Evolutionary conservation across 106 monocot genomes (phyloP).

Genomic region (Ottelia alismoides): DNA sequence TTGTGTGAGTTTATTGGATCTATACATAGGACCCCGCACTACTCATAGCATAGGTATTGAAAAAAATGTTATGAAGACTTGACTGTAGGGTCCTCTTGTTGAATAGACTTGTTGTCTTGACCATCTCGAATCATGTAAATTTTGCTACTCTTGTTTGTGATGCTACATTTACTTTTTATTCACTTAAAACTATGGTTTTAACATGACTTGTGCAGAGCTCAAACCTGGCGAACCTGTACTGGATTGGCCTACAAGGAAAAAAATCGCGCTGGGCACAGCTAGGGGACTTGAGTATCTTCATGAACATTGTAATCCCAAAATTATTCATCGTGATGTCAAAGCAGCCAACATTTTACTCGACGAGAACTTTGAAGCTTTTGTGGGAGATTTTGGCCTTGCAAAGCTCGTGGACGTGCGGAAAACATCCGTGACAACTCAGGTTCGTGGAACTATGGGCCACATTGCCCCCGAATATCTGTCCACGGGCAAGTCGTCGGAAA

Average conservation of each 20-base stretch:
- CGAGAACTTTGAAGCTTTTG: conserved; percentile 22
- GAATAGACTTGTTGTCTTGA: too few species aligned
- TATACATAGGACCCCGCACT: too few species aligned
- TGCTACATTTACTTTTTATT: too few species aligned
- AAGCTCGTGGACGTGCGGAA: conserved; percentile 16
- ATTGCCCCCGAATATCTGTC: conserved; percentile 24
- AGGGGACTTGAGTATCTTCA: conserved; percentile 88
- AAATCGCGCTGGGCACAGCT: conserved; percentile 77
- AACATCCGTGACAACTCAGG: conserved; percentile 21
- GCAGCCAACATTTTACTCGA: conserved; percentile 19
- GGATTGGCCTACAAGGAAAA: conserved; percentile 68
- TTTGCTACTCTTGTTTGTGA: too few species aligned
- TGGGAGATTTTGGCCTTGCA: conserved; percentile 24
- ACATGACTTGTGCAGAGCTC: conserved; percentile 58
- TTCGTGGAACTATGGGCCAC: conserved; percentile 23
- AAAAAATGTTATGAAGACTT: too few species aligned
- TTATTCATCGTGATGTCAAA: conserved; percentile 25
- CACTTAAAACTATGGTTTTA: neutral
- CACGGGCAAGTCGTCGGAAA: conserved; percentile 22
- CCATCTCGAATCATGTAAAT: too few species aligned
- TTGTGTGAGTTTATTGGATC: too few species aligned
- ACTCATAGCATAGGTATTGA: too few species aligned
- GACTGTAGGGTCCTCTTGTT: too few species aligned
- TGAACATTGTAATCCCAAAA: conserved; percentile 26
- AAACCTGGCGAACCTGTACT: conserved; percentile 72